Conservation (phyloP, 306 rosid genomes). For the Glycine tomentella region DNA sequence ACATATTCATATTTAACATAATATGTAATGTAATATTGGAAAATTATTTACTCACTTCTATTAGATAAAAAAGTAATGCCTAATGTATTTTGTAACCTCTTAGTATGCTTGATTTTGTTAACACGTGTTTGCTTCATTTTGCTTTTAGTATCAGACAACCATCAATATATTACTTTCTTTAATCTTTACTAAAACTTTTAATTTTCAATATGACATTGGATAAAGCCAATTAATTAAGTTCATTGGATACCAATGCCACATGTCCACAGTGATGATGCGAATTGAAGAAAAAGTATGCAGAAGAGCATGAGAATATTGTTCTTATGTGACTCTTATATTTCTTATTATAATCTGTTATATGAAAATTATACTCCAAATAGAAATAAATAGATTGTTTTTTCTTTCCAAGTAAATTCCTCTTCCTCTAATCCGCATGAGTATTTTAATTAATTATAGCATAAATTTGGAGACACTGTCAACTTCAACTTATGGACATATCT, state of each 20-base stretch:
- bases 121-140: not conserved
- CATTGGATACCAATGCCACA: not conserved
- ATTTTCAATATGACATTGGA: not conserved
- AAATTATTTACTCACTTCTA: too few relatives aligned
- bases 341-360: not conserved
- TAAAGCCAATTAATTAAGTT: not conserved
- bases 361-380: not conserved
- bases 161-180: not conserved
- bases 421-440: not conserved
- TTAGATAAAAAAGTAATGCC: too few relatives aligned
- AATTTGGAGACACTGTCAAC: not conserved
- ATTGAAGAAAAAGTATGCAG: not conserved
- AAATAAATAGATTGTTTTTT: not conserved
- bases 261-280: not conserved
- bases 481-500: not conserved
- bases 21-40: too few relatives aligned
- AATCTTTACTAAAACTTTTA: not conserved
- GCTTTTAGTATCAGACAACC: not conserved
- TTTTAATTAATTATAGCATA: not conserved
- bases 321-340: not conserved
- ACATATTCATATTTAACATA: too few relatives aligned
- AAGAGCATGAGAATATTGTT: not conserved
- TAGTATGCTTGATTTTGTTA: not conserved
- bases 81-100: not conserved
- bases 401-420: not conserved